phyloP scores from a whole-genome alignment of 352 stramenopile genomes.

The Blastocystis sp. region DNA sequence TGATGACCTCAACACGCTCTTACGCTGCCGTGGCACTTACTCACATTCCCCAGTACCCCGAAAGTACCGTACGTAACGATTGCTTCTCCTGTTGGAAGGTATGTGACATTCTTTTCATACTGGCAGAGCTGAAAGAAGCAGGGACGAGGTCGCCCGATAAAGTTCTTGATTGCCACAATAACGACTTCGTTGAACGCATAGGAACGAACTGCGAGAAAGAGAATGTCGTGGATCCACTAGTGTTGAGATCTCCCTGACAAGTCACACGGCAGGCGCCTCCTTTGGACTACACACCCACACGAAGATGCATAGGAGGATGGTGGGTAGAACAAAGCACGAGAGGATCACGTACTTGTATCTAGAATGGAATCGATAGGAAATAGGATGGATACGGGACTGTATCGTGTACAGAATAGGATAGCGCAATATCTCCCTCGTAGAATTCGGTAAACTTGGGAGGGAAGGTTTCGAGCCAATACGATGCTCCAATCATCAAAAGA shows the following conservation, averaged over 20 bases:
- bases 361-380: neutral
- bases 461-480: constrained; percentile 15
- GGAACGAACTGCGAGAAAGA: constrained; percentile 28
- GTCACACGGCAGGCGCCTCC: neutral
- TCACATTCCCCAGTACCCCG: constrained; percentile 33
- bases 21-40: constrained; percentile 37
- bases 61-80: constrained; percentile 4
- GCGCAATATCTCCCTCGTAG: constrained; percentile 32
- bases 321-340: constrained; percentile 27
- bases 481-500: neutral
- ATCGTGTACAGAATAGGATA: constrained; percentile 55
- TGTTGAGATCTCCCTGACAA: neutral
- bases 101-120: neutral
- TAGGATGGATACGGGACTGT: constrained; percentile 9
- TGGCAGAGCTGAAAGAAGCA: constrained; percentile 45
- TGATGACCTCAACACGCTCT: neutral
- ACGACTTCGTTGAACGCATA: constrained; percentile 25
- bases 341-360: constrained; percentile 44
- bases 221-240: constrained; percentile 50
- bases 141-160: constrained; percentile 49
- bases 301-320: constrained; percentile 3
- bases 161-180: constrained; percentile 35
- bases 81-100: neutral
- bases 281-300: constrained; percentile 1
- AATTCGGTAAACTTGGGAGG: constrained; percentile 40